A percentile compares a stretch with the other conserved stretches of the same genome.
phyloP scores from a whole-genome alignment of 352 stramenopile genomes.

The Pythium coloratum region DNA sequence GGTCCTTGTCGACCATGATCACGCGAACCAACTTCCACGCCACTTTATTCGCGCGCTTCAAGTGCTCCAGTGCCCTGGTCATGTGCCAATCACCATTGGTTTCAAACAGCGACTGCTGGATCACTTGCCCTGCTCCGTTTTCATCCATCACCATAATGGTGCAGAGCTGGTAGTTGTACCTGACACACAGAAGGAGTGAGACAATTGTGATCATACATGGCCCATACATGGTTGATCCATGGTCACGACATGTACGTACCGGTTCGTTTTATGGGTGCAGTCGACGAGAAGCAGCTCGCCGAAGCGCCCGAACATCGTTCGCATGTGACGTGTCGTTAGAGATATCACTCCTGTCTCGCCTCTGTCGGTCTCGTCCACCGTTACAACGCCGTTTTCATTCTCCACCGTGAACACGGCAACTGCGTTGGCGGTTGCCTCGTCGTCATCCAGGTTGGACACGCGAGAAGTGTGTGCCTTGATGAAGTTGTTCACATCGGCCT shows the following conservation, averaged over 20 bases:
- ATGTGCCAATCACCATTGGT: too few relatives aligned
- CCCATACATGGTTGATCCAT: not conserved
- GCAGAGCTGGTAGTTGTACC: too few relatives aligned
- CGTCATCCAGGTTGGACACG: not conserved
- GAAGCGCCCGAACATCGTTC: not conserved
- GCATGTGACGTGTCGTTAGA: slow-evolving; percentile 4
- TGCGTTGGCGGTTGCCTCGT: not conserved
- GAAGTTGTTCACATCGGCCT: not conserved
- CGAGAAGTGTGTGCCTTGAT: not conserved
- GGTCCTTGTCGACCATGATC: not conserved
- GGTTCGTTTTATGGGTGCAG: slow-evolving; percentile 2
- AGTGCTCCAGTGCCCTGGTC: too few relatives aligned
- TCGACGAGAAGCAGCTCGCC: not conserved
- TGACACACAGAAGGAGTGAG: too few relatives aligned
- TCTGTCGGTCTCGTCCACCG: not conserved
- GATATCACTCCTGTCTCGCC: slow-evolving; percentile 5
- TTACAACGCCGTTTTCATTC: not conserved
- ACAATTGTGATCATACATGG: too few relatives aligned
- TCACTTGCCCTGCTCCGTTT: too few relatives aligned
- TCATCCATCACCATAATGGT: too few relatives aligned
- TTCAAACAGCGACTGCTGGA: too few relatives aligned
- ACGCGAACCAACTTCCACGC: too few relatives aligned
- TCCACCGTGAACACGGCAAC: not conserved
- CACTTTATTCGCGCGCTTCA: too few relatives aligned
- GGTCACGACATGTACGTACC: not conserved